These are phyloP conservation scores for Leishmania guyanensis DNA, from an alignment of 208 protist genomes.

Conservation along the genomic window DNA sequence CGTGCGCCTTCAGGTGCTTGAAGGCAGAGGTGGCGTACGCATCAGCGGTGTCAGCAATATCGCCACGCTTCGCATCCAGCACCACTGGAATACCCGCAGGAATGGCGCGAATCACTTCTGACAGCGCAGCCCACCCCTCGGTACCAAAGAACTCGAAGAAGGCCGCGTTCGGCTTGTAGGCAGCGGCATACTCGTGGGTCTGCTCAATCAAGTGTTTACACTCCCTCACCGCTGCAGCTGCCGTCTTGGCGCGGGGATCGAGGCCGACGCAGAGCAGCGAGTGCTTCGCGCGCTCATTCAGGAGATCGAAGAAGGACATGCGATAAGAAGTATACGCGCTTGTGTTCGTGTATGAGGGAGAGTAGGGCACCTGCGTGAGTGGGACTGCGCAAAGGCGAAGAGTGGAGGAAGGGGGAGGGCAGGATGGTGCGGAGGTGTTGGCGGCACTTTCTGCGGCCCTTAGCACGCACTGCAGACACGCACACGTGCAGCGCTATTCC, in stretches of 20 bases:
- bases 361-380: background rate
- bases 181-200: constrained; percentile 81
- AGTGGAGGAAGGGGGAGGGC: background rate
- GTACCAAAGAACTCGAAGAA: constrained; percentile 87
- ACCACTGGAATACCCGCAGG: constrained; percentile 81
- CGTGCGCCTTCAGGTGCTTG: constrained; percentile 74
- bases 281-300: constrained; percentile 78
- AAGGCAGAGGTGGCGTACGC: constrained; percentile 87
- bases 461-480: background rate
- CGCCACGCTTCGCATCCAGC: constrained; percentile 89
- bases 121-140: constrained; percentile 73
- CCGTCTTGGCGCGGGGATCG: constrained; percentile 76
- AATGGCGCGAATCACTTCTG: constrained; percentile 62
- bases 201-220: constrained; percentile 80
- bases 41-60: constrained; percentile 87
- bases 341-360: background rate
- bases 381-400: background rate
- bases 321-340: background rate
- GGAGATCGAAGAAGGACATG: constrained; percentile 78
- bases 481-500: background rate
- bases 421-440: background rate
- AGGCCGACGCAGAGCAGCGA: constrained; percentile 87
- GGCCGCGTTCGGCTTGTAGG: constrained; percentile 90
- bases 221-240: constrained; percentile 61
- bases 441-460: background rate